Base-by-base conservation (phyloP, 495 filamentous ascomycete genomes). In the Penicillium roqueforti region DNA sequence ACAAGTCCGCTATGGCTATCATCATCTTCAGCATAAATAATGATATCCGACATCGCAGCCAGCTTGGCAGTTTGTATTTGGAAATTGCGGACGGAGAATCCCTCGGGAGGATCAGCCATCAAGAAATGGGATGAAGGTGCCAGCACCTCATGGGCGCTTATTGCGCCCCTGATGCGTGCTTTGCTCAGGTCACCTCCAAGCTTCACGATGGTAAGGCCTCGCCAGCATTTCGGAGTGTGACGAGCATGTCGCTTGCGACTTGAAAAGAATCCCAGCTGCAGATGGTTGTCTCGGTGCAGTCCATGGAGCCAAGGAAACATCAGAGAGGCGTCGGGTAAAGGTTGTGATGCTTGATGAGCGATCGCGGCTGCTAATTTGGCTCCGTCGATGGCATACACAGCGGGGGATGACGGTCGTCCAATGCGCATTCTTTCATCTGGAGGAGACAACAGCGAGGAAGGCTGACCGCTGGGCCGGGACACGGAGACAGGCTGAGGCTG, bases 241-340 rank as follows among this genome's bases (percentile, higher is more conserved):
- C 88, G 79, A 53, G 87, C 74, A 1, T 83, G 74, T 46, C 85
- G 87, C 55, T 84, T 86, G 43, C 90, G 83, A 16, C 86, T 82
- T 51, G 83, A 82, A 70, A 98, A 97, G 74, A 96, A 97, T 14
- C 86, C 83, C 52, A 91, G 76, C 64, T 98, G 93, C 49, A 96
- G 78, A 39, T 89, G 84, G 62, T 97, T 98, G 49, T 84, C 81
- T 3, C 87, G 84, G 60, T 97, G 92, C n/a, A 97, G 72, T 19
- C 93, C 93, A 74, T 98, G 93, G 8, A 96, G 78, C 93, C 93
- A 98, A n/a, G 93, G 93, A 62, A 97, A 98, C 59, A 96, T 86
- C 55, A 83, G 79, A 9, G 82, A 77, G 1, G 95, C 85, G 54
- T 95, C 87, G 8, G 93, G 92, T 20, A 97, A 70, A 10, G 88